Conservation (phyloP, 441 rosid species). For the Hura crepitans region DNA sequence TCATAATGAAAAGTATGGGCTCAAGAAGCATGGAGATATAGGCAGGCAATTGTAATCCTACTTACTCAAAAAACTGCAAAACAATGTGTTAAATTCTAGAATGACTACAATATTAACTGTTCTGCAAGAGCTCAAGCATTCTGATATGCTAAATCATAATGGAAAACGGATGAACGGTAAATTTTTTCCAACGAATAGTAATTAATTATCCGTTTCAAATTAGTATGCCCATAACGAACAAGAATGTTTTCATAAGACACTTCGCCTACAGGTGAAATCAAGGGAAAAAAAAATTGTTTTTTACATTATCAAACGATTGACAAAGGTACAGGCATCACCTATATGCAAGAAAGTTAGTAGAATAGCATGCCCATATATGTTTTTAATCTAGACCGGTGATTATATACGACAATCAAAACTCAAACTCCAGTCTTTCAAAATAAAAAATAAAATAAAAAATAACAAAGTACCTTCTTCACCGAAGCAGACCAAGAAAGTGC, state of each 20-base stretch:
- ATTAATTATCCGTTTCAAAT: neutral
- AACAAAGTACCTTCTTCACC: constrained; percentile 55
- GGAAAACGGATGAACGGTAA: neutral
- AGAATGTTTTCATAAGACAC: neutral
- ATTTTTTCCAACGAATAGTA: neutral
- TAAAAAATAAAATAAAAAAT: neutral
- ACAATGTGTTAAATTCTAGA: neutral
- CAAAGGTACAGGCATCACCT: too few species aligned
- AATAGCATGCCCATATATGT: neutral
- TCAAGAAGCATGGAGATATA: neutral
- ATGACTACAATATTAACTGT: neutral
- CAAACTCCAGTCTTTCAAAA: neutral
- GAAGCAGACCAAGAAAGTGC: constrained; percentile 92
- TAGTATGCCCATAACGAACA: neutral
- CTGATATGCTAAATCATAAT: neutral
- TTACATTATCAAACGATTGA: too few species aligned
- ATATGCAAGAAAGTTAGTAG: neutral
- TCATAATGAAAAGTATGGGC: neutral
- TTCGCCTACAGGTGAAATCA: neutral
- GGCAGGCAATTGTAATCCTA: neutral
- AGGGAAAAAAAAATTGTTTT: too few species aligned
- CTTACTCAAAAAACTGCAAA: neutral
- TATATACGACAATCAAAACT: neutral
- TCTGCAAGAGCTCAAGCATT: neutral
- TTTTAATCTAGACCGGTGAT: neutral